These are phyloP conservation scores for Globisporangium alternatum DNA, from an alignment of 352 stramenopile species.

Conservation along the genomic window DNA sequence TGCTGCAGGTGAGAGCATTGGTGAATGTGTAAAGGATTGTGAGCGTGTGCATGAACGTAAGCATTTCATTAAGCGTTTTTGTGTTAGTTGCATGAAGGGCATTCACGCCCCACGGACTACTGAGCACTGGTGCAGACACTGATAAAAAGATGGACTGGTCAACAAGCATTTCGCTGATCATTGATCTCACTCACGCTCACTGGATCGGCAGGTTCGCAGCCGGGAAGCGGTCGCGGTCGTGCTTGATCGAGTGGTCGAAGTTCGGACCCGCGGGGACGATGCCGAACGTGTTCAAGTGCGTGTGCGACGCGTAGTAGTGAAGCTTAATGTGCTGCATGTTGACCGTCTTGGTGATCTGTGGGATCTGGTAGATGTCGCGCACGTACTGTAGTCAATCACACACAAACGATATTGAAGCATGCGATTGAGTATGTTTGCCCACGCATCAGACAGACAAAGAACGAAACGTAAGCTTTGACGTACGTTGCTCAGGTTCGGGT, in stretches of 20 bases:
- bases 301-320: constrained; percentile 96
- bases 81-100: not conserved
- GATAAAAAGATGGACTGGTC: not conserved
- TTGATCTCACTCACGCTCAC: constrained; percentile 6
- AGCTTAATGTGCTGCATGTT: constrained; percentile 97
- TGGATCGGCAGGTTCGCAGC: constrained; percentile 31
- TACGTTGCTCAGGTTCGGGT: constrained; percentile 83
- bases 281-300: constrained; percentile 90
- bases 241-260: constrained; percentile 44
- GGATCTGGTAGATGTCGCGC: constrained; percentile 92
- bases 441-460: not conserved
- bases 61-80: constrained; percentile 5
- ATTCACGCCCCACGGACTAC: no score
- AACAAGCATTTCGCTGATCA: not conserved
- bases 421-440: not conserved
- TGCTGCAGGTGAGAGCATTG: not conserved
- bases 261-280: constrained; percentile 89
- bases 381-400: constrained; percentile 42
- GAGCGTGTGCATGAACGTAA: not conserved
- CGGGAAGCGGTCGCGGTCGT: constrained; percentile 68
- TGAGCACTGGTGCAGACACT: constrained; percentile 5
- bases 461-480: constrained; percentile 6
- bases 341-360: constrained; percentile 80
- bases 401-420: constrained; percentile 6
- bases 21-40: not conserved